Percentiles rank a stretch among this genome's conserved stretches.
phyloP scores from a whole-genome alignment of 257 asterid genomes.

The Rauvolfia tetraphylla region DNA sequence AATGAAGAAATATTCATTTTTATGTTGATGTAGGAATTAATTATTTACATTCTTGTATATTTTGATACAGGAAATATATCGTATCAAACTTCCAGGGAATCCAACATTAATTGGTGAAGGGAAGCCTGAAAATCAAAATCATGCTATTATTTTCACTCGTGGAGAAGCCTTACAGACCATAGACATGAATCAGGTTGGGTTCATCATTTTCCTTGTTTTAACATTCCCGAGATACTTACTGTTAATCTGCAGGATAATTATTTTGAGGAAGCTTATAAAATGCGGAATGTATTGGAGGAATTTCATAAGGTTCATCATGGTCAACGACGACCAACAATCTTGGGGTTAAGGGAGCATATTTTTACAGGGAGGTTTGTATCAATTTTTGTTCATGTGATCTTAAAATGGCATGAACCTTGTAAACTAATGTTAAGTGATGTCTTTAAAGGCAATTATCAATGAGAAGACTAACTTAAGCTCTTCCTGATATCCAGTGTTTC shows the following conservation, averaged over 20 bases:
- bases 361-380: conserved; percentile 88
- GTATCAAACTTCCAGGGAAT: conserved; percentile 95
- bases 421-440: background rate
- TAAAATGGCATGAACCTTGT: conserved; percentile 2
- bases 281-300: conserved; percentile 95
- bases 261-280: conserved; percentile 98
- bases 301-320: conserved; percentile 67
- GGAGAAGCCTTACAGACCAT: conserved; percentile 99
- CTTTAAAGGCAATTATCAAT: background rate
- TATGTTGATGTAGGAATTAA: background rate
- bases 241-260: conserved; percentile 69
- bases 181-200: conserved; percentile 96
- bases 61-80: conserved; percentile 81
- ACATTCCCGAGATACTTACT: conserved; percentile 13
- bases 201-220: conserved; percentile 13
- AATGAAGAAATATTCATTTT: background rate
- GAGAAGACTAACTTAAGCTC: conserved; percentile 27
- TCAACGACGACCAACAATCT: conserved; percentile 77
- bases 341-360: conserved; percentile 96
- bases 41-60: background rate
- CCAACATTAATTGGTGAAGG: conserved; percentile 96
- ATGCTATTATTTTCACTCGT: conserved; percentile 94
- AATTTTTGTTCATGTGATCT: background rate
- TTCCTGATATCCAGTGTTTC: conserved; percentile 67
- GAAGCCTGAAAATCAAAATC: conserved; percentile 98